Conservation (phyloP, 768 basidiomycete species). For the Botryobasidium botryosum region DNA sequence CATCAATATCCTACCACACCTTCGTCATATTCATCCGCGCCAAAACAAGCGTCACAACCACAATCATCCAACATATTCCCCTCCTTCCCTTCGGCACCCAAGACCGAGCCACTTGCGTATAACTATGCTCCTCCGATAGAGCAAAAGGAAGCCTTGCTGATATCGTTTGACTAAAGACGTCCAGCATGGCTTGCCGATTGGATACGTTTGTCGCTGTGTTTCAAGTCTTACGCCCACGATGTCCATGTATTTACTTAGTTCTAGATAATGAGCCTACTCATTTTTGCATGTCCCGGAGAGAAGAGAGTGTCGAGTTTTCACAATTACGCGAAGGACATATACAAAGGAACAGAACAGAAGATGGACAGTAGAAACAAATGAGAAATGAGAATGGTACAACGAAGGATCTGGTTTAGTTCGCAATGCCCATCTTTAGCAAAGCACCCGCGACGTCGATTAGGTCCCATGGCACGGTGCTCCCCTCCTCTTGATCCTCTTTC, state of each 20-base stretch:
- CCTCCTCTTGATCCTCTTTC: conserved; percentile 36
- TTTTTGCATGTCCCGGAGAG: no score
- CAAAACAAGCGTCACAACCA: background rate
- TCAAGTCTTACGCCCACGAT: background rate
- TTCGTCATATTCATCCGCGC: no score
- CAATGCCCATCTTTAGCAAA: conserved; percentile 72
- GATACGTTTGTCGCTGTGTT: no score
- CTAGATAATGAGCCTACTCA: background rate
- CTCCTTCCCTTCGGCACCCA: conserved; percentile 6
- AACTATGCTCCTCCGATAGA: background rate
- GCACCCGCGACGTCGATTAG: conserved; percentile 83
- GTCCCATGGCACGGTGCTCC: conserved; percentile 48
- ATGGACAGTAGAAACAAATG: no score
- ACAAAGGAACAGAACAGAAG: no score
- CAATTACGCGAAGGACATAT: no score
- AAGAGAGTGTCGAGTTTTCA: no score
- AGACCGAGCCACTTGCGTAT: conserved; percentile 3
- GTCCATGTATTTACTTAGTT: background rate
- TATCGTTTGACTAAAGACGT: conserved; percentile 10
- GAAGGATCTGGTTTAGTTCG: conserved; percentile 3
- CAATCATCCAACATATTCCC: conserved; percentile 4
- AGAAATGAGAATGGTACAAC: background rate
- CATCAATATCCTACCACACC: conserved; percentile 1
- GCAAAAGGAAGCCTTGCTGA: conserved; percentile 11
- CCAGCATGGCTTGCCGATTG: no score